Percentiles rank a stretch among this genome's conserved stretches.
These are phyloP conservation scores for Eruca vesicaria DNA, from an alignment of 441 rosid genomes.

Conservation along the genomic window DNA sequence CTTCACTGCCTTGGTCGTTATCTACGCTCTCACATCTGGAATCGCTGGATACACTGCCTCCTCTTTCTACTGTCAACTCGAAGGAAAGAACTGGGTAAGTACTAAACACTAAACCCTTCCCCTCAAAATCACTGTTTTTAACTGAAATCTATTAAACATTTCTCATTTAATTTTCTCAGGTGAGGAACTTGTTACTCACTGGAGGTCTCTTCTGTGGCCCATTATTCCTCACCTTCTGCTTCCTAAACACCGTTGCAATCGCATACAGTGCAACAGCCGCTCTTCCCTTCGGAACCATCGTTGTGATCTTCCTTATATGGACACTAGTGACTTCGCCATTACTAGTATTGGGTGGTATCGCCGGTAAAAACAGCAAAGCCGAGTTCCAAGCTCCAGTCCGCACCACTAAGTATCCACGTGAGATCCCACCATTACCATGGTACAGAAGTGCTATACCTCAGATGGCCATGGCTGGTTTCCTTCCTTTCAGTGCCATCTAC, in stretches of 20 bases:
- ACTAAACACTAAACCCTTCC: neutral
- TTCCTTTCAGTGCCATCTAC: conserved; percentile 78
- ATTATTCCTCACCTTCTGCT: conserved; percentile 73
- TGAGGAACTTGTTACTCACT: conserved; percentile 65
- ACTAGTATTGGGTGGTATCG: conserved; percentile 80
- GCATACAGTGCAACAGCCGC: conserved; percentile 67
- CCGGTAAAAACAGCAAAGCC: conserved; percentile 74
- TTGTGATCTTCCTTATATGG: conserved; percentile 73
- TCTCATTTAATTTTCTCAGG: conserved; percentile 39
- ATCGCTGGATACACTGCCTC: too few species aligned
- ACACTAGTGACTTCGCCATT: conserved; percentile 62
- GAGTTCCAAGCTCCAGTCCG: conserved; percentile 81
- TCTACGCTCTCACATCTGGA: too few species aligned
- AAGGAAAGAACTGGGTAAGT: conserved; percentile 75
- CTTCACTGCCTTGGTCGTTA: conserved; percentile 79
- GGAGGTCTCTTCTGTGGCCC: conserved; percentile 87
- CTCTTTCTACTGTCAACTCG: conserved; percentile 80
- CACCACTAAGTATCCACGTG: conserved; percentile 69
- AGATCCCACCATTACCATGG: conserved; percentile 69
- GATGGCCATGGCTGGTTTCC: conserved; percentile 84
- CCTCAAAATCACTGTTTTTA: neutral
- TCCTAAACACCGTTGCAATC: conserved; percentile 69
- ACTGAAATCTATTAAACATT: neutral
- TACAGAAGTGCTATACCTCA: conserved; percentile 71
- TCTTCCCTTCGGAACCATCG: conserved; percentile 66